Evolutionary conservation across 768 basidiomycete genomes (phyloP).

Genomic region (Tubosaeta brunneosetosa): DNA sequence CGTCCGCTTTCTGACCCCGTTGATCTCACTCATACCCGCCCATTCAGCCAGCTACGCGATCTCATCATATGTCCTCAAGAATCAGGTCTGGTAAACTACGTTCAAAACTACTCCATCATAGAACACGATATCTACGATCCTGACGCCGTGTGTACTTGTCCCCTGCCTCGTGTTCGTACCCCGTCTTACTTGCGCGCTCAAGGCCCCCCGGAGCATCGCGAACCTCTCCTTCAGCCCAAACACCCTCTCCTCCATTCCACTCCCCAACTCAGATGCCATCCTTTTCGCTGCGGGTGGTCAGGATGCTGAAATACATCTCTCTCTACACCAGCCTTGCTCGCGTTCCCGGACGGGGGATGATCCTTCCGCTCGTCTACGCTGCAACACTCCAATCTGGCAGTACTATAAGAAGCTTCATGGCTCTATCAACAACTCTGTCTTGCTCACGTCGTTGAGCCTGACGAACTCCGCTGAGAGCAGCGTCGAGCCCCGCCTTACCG

Average conservation of each 20-base stretch:
- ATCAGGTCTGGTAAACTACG: constrained; percentile 60
- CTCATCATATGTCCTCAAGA: constrained; percentile 70
- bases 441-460: constrained; percentile 58
- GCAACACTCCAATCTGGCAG: constrained; percentile 42
- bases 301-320: constrained; percentile 66
- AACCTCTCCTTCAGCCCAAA: constrained; percentile 58
- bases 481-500: constrained; percentile 69
- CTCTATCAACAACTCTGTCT: constrained; percentile 80
- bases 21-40: constrained; percentile 10
- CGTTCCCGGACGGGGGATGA: constrained; percentile 19
- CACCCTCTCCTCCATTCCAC: constrained; percentile 52
- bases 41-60: constrained; percentile 67
- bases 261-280: constrained; percentile 48
- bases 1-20: constrained; percentile 20
- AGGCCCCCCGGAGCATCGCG: constrained; percentile 47
- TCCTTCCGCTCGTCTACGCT: constrained; percentile 7
- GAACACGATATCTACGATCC: constrained; percentile 55
- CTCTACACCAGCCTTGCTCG: constrained; percentile 36
- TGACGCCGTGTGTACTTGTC: constrained; percentile 38
- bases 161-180: constrained; percentile 11
- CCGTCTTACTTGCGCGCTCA: constrained; percentile 15
- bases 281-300: constrained; percentile 77
- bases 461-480: constrained; percentile 58
- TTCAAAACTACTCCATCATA: constrained; percentile 48
- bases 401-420: constrained; percentile 50